Conservation (phyloP, 1,284 basidiomycete genomes). For the Cryptococcus sp. region DNA sequence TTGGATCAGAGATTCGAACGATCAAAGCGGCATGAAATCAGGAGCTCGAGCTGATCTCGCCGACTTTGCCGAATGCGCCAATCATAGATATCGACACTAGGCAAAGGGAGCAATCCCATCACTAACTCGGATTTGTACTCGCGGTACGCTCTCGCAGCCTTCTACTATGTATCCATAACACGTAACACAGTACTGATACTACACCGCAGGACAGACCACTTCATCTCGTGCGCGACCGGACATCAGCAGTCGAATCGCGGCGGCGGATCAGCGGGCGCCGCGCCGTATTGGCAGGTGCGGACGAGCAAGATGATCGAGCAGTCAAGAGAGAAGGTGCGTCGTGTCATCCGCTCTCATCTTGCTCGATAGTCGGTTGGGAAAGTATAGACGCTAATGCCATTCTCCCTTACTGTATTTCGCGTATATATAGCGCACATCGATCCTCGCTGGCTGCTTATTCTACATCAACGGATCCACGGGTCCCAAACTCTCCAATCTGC, state of each 20-base stretch:
- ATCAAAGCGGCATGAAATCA: not conserved
- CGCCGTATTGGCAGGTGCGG: slow-evolving; percentile 48
- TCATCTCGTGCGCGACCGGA: slow-evolving; percentile 47
- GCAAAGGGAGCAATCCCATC: slow-evolving; percentile 41
- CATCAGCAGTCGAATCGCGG: slow-evolving; percentile 48
- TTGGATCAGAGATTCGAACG: not conserved
- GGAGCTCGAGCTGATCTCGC: not conserved
- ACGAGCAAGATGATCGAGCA: slow-evolving; percentile 46
- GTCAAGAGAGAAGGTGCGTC: slow-evolving; percentile 36
- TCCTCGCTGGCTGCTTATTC: slow-evolving; percentile 1
- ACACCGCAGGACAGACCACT: slow-evolving; percentile 38
- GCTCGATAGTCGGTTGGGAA: too few relatives aligned
- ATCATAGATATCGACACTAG: slow-evolving; percentile 36
- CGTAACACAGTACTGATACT: not conserved
- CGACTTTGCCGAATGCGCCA: not conserved
- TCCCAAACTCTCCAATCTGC: slow-evolving; percentile 48
- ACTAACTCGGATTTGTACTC: slow-evolving; percentile 47
- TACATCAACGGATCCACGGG: slow-evolving; percentile 52
- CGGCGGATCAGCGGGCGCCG: slow-evolving; percentile 34
- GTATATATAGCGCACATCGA: not conserved
- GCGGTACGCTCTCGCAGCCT: slow-evolving; percentile 16
- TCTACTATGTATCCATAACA: not conserved
- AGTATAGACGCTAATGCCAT: too few relatives aligned
- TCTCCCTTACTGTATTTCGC: not conserved
- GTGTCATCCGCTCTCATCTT: too few relatives aligned